Base-by-base conservation (phyloP, 116 monocot genomes). In the Dioscorea cayenensis region DNA sequence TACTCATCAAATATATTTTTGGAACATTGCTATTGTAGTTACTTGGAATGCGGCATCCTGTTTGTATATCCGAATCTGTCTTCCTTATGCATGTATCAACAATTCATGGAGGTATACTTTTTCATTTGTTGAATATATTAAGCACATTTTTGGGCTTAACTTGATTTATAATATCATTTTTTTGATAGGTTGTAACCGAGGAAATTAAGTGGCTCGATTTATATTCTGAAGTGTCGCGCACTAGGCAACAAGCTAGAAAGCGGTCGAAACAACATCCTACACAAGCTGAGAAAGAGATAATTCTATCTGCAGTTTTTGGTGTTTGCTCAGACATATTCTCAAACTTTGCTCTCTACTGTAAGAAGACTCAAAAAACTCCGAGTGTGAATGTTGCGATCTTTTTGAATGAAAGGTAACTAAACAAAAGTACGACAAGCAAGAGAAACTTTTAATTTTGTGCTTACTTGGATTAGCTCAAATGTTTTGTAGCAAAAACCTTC, bases 261-360 rank as follows among this genome's bases (percentile, higher is more conserved):
- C 10, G 73, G 64, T 69, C 50, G 13, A 78, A 78, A 21, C 67
- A 49, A 4, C 59, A 66, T 20, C 14, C 62, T 14, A 72, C 60
- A 28, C 78, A 78, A 72, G 71, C 71, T 20, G 77, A 78, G 52
- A 78, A 78, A 63, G 67, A 78, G 52, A 72, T 72, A 7, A 78
- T 61, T 61, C 43, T 72, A 14, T 78, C 72, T 11, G 28, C 72
- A 28, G 78, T 63, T 67, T 72, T 72, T 51, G 61, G 51, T 50
- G 63, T 76, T 49, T 76, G 76, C 49, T 70, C 38, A 36, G 66
- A 73, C n/a, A 51, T 63, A 59, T 69, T 78, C 23, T 67, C 68
- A 28, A 73, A 68, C 63, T 72, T 63, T 36, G 43, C n/a, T 43
- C 43, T 43, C 12, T 43, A 43, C 8, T 43, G 43, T 43, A 6